Evolutionary conservation across 2,329 filamentous ascomycete species (phyloP).

Genomic region (Colletotrichum somersetense): DNA sequence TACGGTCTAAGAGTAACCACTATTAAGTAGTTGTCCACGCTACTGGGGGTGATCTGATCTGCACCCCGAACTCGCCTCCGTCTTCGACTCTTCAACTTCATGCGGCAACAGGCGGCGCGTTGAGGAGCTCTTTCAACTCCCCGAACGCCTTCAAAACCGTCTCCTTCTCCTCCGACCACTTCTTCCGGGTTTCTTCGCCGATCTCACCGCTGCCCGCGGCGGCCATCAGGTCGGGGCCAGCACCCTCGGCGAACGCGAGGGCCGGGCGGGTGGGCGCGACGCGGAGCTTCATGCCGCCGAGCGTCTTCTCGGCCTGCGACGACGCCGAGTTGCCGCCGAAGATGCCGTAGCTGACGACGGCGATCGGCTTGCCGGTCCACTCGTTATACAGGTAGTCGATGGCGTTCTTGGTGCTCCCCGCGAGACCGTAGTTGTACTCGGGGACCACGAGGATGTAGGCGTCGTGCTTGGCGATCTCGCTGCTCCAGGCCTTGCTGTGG

Average conservation of each 20-base stretch:
- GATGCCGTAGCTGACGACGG: slow-evolving; percentile 67
- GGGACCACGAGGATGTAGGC: slow-evolving; percentile 59
- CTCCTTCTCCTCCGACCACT: slow-evolving; percentile 43
- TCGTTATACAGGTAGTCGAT: slow-evolving; percentile 72
- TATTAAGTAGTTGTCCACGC: background rate
- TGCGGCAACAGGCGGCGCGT: slow-evolving; percentile 1
- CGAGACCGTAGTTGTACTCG: slow-evolving; percentile 69
- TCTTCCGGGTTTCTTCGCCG: slow-evolving; percentile 43
- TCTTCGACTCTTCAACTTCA: background rate
- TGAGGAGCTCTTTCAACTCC: slow-evolving; percentile 47
- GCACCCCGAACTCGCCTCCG: background rate
- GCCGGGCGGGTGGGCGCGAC: slow-evolving; percentile 50
- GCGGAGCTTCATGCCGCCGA: slow-evolving; percentile 49
- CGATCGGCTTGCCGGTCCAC: slow-evolving; percentile 67
- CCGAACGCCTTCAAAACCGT: slow-evolving; percentile 45
- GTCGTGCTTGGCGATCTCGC: slow-evolving; percentile 57
- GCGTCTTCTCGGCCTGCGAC: slow-evolving; percentile 44
- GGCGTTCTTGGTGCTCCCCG: slow-evolving; percentile 70
- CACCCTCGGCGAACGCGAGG: slow-evolving; percentile 47
- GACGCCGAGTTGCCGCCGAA: slow-evolving; percentile 53
- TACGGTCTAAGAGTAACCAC: background rate
- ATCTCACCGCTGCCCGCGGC: slow-evolving; percentile 45
- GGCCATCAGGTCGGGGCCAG: slow-evolving; percentile 42
- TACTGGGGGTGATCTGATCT: background rate
- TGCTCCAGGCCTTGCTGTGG: slow-evolving; percentile 60